Evolutionary conservation across 192 early-diverging fungal genomes (phyloP), one percentile per base, ranked within the genome.

Genomic region (Mortierella alpina): DNA sequence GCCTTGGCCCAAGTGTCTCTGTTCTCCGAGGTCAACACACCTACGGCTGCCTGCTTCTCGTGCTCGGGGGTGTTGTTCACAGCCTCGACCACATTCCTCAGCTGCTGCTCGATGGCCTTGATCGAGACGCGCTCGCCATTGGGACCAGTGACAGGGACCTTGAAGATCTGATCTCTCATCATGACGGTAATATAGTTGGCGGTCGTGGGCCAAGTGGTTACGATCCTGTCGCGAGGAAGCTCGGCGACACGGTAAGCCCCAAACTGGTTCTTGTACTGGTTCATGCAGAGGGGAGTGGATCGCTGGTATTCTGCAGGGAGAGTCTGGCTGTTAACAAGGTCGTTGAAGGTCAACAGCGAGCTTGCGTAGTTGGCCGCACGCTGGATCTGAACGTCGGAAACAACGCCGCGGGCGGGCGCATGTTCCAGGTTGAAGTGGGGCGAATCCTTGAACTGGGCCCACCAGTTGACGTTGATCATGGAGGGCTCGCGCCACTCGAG

Each of bases 401-500:
- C 86, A 13, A 68, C 77, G 13, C 91, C 93, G 4, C 80, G 59
- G 10, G 72, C 79, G 17, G 83, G 80, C 3, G 84, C 73, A 15
- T 73, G 46, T 17, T 72, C 68, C 7, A 88, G 57, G n/a, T 84
- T 69, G 22, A 86, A 84, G 41, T 74, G 71, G 6, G 84, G 82
- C 51, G 86, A 88, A 73, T 96, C 93, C 42, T 86, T 78, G 60
- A 94, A 82, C 56, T 90, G 75, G 22, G 92, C 90, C 86, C 91
- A 96, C 95, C 95, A 98, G 83, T 96, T 97, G 58, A 93, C 92
- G 73, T 97, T 95, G 77, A 97, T 90, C 73, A 96, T 86, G 17
- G 90, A 88, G 9, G 93, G 90, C 42, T 93, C 95, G 31, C 97
- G 86, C 90, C 93, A 97, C 55, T 93, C 91, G 42, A 95, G 88